Conservation (phyloP, 345 rosid genomes). For the Eucalyptus viminalis region DNA sequence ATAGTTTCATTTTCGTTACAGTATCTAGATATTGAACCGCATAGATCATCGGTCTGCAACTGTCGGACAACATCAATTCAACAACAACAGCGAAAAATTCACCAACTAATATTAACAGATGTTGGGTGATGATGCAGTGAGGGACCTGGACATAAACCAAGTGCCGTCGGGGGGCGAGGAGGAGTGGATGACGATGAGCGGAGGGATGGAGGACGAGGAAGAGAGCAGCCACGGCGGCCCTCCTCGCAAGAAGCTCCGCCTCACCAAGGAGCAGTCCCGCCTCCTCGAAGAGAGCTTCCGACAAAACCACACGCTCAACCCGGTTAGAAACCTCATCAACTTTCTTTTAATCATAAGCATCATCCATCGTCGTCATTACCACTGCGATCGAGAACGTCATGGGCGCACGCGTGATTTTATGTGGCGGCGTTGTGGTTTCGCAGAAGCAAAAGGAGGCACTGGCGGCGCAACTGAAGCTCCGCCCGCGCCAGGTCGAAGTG, state of each 20-base stretch:
- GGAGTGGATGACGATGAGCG: slow-evolving; percentile 21
- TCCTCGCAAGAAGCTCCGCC: slow-evolving; percentile 86
- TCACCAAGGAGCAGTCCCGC: slow-evolving; percentile 84
- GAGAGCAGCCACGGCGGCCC: slow-evolving; percentile 35
- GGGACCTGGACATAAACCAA: slow-evolving; percentile 64
- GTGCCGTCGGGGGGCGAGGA: slow-evolving; percentile 32
- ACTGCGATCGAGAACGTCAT: neutral
- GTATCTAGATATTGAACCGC: neutral
- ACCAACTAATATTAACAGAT: neutral
- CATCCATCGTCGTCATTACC: neutral
- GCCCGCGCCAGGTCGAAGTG: slow-evolving; percentile 91
- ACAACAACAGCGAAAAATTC: neutral
- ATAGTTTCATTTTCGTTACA: neutral
- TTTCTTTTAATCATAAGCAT: neutral
- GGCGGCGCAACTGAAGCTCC: slow-evolving; percentile 69
- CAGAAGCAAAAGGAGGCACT: slow-evolving; percentile 93
- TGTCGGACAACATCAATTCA: neutral
- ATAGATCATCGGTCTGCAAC: neutral
- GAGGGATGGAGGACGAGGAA: slow-evolving; percentile 35
- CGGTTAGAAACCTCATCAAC: slow-evolving; percentile 22
- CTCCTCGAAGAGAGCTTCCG: slow-evolving; percentile 96
- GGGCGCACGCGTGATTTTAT: neutral
- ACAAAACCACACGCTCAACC: slow-evolving; percentile 78
- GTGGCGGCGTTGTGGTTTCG: neutral
- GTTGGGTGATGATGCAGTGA: slow-evolving; percentile 12